Percentiles rank a stretch among this genome's conserved stretches.
These are phyloP conservation scores for Cryoendolithus antarcticus DNA, from an alignment of 2,329 filamentous ascomycete genomes.

Conservation along the genomic window DNA sequence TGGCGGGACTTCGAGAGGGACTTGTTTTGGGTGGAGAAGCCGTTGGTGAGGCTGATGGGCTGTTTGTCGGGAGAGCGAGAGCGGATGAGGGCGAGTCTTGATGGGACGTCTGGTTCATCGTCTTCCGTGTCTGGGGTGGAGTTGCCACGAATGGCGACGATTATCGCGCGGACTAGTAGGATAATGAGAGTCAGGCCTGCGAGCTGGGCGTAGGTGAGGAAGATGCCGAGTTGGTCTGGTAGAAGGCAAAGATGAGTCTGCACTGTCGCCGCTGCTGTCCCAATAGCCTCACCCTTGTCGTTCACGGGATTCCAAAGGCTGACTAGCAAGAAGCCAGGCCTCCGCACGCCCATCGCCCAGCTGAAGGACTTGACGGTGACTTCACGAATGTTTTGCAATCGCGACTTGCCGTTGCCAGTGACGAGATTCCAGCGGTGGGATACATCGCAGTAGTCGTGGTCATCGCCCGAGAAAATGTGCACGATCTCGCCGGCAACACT, in stretches of 20 bases:
- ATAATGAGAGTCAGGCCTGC: slow-evolving; percentile 40
- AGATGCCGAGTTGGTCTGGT: slow-evolving; percentile 75
- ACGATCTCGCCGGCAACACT: slow-evolving; percentile 52
- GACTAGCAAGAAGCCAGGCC: slow-evolving; percentile 74
- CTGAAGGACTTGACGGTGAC: slow-evolving; percentile 93
- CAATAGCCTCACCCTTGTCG: slow-evolving; percentile 22
- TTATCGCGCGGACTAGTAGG: slow-evolving; percentile 33
- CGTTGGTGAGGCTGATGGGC: slow-evolving; percentile 12
- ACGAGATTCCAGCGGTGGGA: slow-evolving; percentile 46
- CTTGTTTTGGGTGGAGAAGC: slow-evolving; percentile 13
- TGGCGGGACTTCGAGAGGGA: slow-evolving; percentile 16
- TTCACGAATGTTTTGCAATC: slow-evolving; percentile 42
- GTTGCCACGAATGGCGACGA: slow-evolving; percentile 19
- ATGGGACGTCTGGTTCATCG: slow-evolving; percentile 2
- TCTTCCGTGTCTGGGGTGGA: background rate
- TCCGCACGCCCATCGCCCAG: slow-evolving; percentile 90
- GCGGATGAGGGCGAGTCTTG: slow-evolving; percentile 7
- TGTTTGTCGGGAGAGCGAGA: slow-evolving; percentile 5
- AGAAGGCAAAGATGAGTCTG: slow-evolving; percentile 86
- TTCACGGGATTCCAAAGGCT: slow-evolving; percentile 90
- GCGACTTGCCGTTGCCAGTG: slow-evolving; percentile 3
- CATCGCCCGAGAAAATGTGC: slow-evolving; percentile 87
- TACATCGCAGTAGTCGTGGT: slow-evolving; percentile 95
- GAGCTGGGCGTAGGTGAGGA: slow-evolving; percentile 62
- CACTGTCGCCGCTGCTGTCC: slow-evolving; percentile 43